phyloP scores from a whole-genome alignment of 345 rosid genomes.

The Syzygium grande region DNA sequence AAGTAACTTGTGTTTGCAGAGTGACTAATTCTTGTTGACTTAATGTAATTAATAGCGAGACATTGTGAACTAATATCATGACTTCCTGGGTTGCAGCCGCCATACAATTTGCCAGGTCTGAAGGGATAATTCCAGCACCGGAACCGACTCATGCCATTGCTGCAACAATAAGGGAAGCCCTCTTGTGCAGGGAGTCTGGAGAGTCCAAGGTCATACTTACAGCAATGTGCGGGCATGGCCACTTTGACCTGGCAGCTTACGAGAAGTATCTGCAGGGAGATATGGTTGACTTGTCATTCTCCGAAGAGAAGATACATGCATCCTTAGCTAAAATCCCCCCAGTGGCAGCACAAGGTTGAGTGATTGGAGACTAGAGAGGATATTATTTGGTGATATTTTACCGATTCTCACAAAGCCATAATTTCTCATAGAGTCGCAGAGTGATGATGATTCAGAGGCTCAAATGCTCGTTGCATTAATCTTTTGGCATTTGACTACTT shows the following conservation, averaged over 20 bases:
- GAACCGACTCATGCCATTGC: constrained; percentile 96
- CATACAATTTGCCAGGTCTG: constrained; percentile 72
- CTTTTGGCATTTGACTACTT: neutral
- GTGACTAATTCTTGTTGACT: neutral
- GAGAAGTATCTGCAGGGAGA: constrained; percentile 73
- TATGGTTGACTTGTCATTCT: constrained; percentile 67
- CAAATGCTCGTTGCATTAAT: neutral
- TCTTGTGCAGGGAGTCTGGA: constrained; percentile 67
- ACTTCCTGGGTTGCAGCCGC: constrained; percentile 47
- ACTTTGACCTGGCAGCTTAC: constrained; percentile 76
- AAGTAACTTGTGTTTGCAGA: neutral
- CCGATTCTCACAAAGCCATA: neutral
- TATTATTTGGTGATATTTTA: neutral
- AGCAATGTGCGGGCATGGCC: constrained; percentile 98
- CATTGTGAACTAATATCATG: neutral
- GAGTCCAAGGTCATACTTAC: constrained; percentile 80
- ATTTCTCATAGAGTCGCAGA: neutral
- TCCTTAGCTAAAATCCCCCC: constrained; percentile 64
- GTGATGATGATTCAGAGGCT: neutral
- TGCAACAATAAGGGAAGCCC: constrained; percentile 85
- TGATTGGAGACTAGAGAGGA: neutral
- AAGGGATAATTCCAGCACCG: constrained; percentile 89
- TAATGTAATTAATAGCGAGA: too few relatives aligned
- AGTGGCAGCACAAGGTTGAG: constrained; percentile 11
- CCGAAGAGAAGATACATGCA: constrained; percentile 48